Evolutionary conservation across 257 asterid genomes (phyloP), one percentile per base, ranked within the genome.

Genomic region (Capsicum pubescens): DNA sequence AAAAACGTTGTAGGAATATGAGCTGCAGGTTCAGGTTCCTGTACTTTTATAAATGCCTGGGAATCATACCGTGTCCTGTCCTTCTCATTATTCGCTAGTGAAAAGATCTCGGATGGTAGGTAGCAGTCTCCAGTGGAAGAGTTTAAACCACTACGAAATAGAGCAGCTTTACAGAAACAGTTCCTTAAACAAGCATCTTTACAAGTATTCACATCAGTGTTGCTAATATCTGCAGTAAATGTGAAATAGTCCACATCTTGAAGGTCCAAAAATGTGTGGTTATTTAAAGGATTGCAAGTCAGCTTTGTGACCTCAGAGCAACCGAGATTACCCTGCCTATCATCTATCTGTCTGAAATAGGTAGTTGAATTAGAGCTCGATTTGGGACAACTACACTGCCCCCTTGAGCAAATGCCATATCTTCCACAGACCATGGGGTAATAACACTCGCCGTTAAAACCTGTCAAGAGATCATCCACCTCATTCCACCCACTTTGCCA

Each of bases 151-250:
- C 89, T 85, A 0, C 42, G 86, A 86, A 91, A 88, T 1, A 91
- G 35, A 67, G 86, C 90, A 86, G 91, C 91, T 83, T 87, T 88
- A 84, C 94, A 91, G 21, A 91, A 87, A 60, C 94, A 91, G 19
- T 86, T 87, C 9, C 6, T 63, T 46, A 87, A 82, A 83, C 91
- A 90, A 7, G 88, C 88, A 68, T 84, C 84, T 86, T 87, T 88
- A 81, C 94, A 87, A 26, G 64, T 59, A 64, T 58, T 67, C 50
- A 80, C 4, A 79, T 81, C n/a, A 1, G 87, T 86, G 35, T 44
- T 16, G 8, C 0, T 17, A 5, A 87, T 85, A n/a, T 87, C 85
- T 3, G 72, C 0, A 0, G 2, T 58, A 70, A 88, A 85, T 0
- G 77, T 21, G 59, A 88, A 90, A 35, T 91, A 91, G 14, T 86